Base-by-base conservation (phyloP, 441 rosid genomes). In the Arabidopsis hybrid region DNA sequence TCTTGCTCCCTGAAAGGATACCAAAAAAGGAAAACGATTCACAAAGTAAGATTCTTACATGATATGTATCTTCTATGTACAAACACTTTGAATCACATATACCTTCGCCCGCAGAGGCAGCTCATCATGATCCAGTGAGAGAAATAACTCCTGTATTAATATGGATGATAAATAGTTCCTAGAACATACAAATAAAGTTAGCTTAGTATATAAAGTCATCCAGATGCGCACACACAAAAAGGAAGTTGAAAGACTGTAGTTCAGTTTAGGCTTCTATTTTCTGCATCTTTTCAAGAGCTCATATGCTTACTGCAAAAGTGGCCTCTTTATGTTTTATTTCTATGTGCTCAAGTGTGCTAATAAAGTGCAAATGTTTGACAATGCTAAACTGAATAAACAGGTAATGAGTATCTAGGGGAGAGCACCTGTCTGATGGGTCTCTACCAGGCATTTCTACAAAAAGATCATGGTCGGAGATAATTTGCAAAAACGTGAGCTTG, bases 381-480 rank as follows among this genome's bases (percentile, higher is more conserved):
- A 50, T 58, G 76, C 16, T 46, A 66, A 66, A 52, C 5, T 65
- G 55, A 43, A 59, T 40, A 38, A 47, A 64, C 42, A 36, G 34
- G 68, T 50, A 36, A 39, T n/a, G 12, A 77, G 47, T 73, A 78
- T 53, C 42, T 35, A 46, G 17, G 72, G 72, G 42, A 17, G 57
- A 58, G 62, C 82, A 96, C 99, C 99, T 89, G 74, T 96, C 99
- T 55, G 99, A 96, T 81, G 99, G 98, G 80, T 96, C 98, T 84
- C 97, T 89, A 69, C 99, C 98, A 1, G 98, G 98, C 98, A 96
- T 93, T 87, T 96, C 99, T 67, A 93, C 99, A 78, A 88, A 96
- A 82, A 96, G 98, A 79, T 96, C 99, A 77, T 96, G 99, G 82
- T 93, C 99, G 40, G 97, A 93, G 76, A 93, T 76, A 79, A 96